A percentile compares a stretch with the other conserved stretches of the same genome.
Conservation (phyloP, 306 rosid genomes). For the Erythrophleum fordii region DNA sequence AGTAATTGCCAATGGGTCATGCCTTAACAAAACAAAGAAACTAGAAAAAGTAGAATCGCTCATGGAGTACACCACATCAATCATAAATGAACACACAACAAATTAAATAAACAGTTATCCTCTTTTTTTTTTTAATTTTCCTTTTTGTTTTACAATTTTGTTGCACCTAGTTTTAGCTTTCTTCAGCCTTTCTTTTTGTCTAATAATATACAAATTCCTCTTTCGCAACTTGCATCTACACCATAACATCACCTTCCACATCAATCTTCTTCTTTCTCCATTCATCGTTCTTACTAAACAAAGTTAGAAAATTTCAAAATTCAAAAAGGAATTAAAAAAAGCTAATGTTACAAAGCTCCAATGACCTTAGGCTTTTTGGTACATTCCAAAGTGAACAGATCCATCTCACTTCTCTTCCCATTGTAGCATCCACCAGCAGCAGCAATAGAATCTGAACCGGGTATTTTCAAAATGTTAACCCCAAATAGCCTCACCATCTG, state of each 20-base stretch:
- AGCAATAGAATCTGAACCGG: slow-evolving; percentile 41
- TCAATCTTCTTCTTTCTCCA: slow-evolving; percentile 5
- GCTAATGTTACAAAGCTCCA: slow-evolving; percentile 77
- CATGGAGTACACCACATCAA: slow-evolving; percentile 36
- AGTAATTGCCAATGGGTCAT: not conserved
- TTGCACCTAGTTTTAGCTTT: slow-evolving; percentile 56
- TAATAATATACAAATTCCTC: slow-evolving; percentile 59
- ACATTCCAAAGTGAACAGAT: slow-evolving; percentile 64
- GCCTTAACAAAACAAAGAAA: not conserved
- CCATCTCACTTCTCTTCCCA: slow-evolving; percentile 81
- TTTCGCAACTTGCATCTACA: slow-evolving; percentile 57
- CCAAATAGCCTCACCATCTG: slow-evolving; percentile 87
- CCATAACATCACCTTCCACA: slow-evolving; percentile 20
- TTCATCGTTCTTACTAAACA: not conserved
- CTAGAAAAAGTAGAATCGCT: not conserved
- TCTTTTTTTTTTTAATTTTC: not conserved
- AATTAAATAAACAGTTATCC: slow-evolving; percentile 44
- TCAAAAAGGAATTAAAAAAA: not conserved
- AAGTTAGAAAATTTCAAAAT: slow-evolving; percentile 47
- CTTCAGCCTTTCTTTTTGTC: slow-evolving; percentile 42
- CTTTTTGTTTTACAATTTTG: slow-evolving; percentile 35
- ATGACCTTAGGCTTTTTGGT: slow-evolving; percentile 83
- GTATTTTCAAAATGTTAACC: slow-evolving; percentile 79
- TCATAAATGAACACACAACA: slow-evolving; percentile 37
- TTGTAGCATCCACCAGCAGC: slow-evolving; percentile 50